These are phyloP conservation scores for Yamadazyma siamensis DNA, from an alignment of 1,139 yeast genomes.

Conservation along the genomic window DNA sequence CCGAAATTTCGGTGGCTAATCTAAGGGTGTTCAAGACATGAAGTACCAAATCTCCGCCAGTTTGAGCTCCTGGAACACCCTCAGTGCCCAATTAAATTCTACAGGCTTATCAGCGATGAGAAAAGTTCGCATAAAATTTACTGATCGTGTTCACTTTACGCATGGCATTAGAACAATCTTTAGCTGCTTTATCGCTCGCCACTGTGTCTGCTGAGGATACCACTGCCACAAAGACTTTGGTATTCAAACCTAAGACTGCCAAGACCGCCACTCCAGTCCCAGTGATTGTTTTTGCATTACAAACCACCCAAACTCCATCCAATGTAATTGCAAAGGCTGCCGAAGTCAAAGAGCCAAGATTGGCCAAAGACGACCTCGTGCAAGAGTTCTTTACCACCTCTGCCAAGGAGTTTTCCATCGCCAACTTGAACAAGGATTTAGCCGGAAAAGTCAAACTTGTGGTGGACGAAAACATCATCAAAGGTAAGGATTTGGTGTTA, in stretches of 20 bases:
- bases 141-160: no score
- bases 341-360: slow-evolving; percentile 77
- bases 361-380: slow-evolving; percentile 80
- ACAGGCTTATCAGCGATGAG: no score
- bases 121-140: no score
- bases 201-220: slow-evolving; percentile 41
- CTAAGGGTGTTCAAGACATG: no score
- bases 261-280: slow-evolving; percentile 82
- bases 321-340: slow-evolving; percentile 63
- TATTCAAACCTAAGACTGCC: slow-evolving; percentile 90
- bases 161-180: slow-evolving; percentile 60
- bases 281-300: slow-evolving; percentile 73
- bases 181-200: slow-evolving; percentile 55
- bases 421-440: slow-evolving; percentile 50
- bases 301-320: slow-evolving; percentile 67
- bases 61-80: no score
- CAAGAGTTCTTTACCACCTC: slow-evolving; percentile 59
- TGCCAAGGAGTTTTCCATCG: slow-evolving; percentile 67
- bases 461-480: slow-evolving; percentile 54
- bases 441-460: slow-evolving; percentile 65
- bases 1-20: no score
- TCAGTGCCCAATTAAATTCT: no score
- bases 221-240: slow-evolving; percentile 64
- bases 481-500: slow-evolving; percentile 42
- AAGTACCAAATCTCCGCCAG: no score